phyloP scores from a whole-genome alignment of 805 yeast genomes.

The Saccharomyces jurei region DNA sequence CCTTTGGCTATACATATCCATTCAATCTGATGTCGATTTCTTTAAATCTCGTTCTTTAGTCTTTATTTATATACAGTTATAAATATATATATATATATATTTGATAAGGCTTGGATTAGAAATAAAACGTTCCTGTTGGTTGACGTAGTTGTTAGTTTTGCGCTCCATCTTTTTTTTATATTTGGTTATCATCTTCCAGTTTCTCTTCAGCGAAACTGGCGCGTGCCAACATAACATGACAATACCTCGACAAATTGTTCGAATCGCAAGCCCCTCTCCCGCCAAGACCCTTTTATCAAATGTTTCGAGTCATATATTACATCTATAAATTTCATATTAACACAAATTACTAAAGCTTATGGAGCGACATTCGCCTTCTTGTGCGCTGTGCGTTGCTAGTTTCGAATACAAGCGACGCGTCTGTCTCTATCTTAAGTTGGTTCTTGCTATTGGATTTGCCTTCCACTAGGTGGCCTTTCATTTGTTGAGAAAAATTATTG shows the following conservation, averaged over 20 bases:
- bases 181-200: not conserved
- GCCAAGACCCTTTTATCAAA: not conserved
- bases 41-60: not conserved
- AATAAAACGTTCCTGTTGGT: not conserved
- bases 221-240: too few species aligned
- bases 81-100: not conserved
- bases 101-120: not conserved
- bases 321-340: not conserved
- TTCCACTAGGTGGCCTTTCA: not conserved
- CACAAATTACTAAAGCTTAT: not conserved
- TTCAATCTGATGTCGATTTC: not conserved
- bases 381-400: not conserved
- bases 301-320: not conserved
- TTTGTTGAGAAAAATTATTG: not conserved
- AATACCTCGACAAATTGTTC: too few species aligned
- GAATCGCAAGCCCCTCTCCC: too few species aligned
- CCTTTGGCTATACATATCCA: not conserved
- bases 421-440: not conserved
- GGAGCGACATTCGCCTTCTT: not conserved
- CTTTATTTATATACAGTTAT: not conserved
- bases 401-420: not conserved
- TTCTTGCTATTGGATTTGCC: not conserved
- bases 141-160: not conserved
- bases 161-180: not conserved
- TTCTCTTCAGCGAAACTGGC: too few species aligned